Evolutionary conservation across 139 green algal genomes (phyloP), one percentile per base, ranked within the genome.

Genomic region (Chlamydomonas sphaeroides): DNA sequence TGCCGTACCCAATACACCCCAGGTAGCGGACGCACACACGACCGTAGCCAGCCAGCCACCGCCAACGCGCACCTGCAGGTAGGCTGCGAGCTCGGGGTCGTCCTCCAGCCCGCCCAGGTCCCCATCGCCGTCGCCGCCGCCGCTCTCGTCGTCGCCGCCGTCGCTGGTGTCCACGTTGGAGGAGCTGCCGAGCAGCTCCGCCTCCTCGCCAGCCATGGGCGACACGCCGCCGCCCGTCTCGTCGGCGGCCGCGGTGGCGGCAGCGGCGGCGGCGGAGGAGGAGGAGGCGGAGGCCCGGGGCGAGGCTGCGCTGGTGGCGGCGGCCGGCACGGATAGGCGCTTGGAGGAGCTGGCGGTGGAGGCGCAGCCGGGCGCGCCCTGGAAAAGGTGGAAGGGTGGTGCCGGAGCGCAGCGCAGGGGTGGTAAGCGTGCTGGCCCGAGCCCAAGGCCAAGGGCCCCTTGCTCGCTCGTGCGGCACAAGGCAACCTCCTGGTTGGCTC

Each of bases 61-160:
- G 30, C 59, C 30, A 11, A 33, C 5, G 26, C 80, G 26, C 42
- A 87, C 82, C 73, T 87, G 38, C n/a, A 87, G 53, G 65, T 87
- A 87, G 8, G 82, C 82, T 1, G 82, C 82, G 65, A 87, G 53
- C 82, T 87, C 82, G 4, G 82, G 82, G 56, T 87, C 82, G 33
- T 87, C 67, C 53, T 87, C 82, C 38, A 87, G 39, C 14, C 15
- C 68, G 15, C 79, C 82, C 38, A 80, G 57, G 30, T 62, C 74
- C 8, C 26, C 68, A 8, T 69, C 83, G 20, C 53, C 51, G 26
- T 62, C 66, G n/a, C 84, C 69, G 56, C 61, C 69, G n/a, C 78
- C 51, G 21, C 67, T 71, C 32, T 89, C 85, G 0, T 75, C 63
- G 11, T 77, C 56, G 26, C 81, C 65, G 39, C 41, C 62, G 48